Evolutionary conservation across 345 rosid genomes (phyloP), one percentile per base, ranked within the genome.

Genomic region (Euphorbia lathyris): DNA sequence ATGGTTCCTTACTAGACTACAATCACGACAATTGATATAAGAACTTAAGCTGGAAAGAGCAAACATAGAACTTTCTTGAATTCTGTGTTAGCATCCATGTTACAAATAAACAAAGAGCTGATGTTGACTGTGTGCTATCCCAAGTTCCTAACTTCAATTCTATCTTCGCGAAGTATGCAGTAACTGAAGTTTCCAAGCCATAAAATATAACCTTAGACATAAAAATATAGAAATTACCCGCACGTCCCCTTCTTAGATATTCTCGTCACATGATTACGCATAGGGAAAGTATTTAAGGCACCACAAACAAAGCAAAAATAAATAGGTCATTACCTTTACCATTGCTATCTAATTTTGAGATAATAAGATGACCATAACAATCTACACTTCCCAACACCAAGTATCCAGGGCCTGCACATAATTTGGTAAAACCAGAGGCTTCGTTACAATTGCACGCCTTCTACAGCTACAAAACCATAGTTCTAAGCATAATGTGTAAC

Each of bases 371-470:
- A 57, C 94, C 89, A 73, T 72, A 82, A 48, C 81, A 76, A 81
- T 88, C 94, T 63, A 85, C 91, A 66, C 94, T 88, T 76, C 89
- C 94, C 82, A 88, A 74, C 40, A 81, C 83, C 68, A 70, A 65
- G 83, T 64, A 63, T 74, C 78, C 81, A 61, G 78, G 43, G 53
- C 78, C 91, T 88, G 78, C 74, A 83, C 19, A 73, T 23, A 38
- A 63, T 58, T 62, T 60, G 16, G 55, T 51, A 0, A n/a, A 60
- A 58, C 48, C 59, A 63, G 47, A 22, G 53, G 19, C 50, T 53
- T 55, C 59, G 29, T 29, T 30, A 57, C 38, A 29, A 32, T 20
- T 2, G n/a, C n/a, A n/a, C 45, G 32, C 51, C 47, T 45, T 32
- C 65, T 9, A 60, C 45, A 34, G 45, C 58, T 42, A 10, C 26